Percentiles rank a stretch among this genome's conserved stretches.
Evolutionary conservation across 2,329 filamentous ascomycete species (phyloP).

Genomic region (Cladophialophora bantiana): DNA sequence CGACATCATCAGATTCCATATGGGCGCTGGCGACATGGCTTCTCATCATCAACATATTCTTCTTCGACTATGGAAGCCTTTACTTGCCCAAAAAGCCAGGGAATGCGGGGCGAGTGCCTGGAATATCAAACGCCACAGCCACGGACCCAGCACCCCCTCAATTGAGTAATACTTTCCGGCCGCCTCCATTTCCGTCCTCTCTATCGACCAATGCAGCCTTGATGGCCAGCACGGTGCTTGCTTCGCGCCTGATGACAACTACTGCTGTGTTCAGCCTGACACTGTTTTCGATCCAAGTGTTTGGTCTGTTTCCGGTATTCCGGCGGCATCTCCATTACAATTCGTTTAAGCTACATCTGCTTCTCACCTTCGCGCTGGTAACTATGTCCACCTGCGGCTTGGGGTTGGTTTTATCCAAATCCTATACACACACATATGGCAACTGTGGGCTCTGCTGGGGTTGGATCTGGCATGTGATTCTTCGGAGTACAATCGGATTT

Average conservation of each 20-base stretch:
- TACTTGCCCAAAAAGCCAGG: conserved; percentile 30
- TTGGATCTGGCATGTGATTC: conserved; percentile 58
- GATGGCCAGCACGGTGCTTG: conserved; percentile 94
- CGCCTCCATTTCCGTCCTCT: conserved; percentile 62
- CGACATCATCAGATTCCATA: conserved; percentile 91
- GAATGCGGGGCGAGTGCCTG: conserved; percentile 13
- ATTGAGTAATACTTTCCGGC: conserved; percentile 24
- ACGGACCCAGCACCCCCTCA: conserved; percentile 20
- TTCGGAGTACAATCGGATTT: conserved; percentile 72
- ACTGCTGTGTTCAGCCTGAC: conserved; percentile 95
- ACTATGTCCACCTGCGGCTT: conserved; percentile 81
- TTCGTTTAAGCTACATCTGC: conserved; percentile 80
- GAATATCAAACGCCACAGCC: conserved; percentile 20
- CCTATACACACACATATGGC: conserved; percentile 48
- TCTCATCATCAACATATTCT: conserved; percentile 93
- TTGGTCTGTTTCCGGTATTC: conserved; percentile 97
- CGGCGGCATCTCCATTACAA: conserved; percentile 83
- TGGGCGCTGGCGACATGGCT: conserved; percentile 97
- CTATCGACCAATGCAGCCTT: conserved; percentile 94
- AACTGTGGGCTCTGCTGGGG: conserved; percentile 53
- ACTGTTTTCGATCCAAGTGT: conserved; percentile 95
- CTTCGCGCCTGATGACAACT: conserved; percentile 84
- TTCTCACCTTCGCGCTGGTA: conserved; percentile 77
- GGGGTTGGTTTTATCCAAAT: conserved; percentile 63
- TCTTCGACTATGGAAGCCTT: conserved; percentile 87